Evolutionary conservation across 208 protist genomes (phyloP), one percentile per base, ranked within the genome.

Genomic region (Leishmania braziliensis): DNA sequence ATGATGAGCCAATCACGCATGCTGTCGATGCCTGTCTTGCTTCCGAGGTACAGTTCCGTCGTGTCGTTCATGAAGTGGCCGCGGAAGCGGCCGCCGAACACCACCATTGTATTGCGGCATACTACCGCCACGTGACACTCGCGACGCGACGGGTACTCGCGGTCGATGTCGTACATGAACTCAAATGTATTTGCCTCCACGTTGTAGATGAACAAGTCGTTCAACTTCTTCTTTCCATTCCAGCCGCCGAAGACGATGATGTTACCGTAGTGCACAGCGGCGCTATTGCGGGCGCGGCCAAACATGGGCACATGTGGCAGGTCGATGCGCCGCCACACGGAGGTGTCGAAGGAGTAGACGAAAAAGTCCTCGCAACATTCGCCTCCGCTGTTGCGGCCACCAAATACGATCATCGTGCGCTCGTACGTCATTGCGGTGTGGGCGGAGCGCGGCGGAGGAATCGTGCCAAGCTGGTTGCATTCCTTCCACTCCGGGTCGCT

Each of bases 151-250:
- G 95, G 95, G 81, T 90, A 93, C n/a, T 85, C 83, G 12, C 88
- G 84, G 73, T 95, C 95, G 71, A 82, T 78, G 33, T 95, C 91
- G 80, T 90, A 87, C 43, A 88, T 75, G 53, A 86, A 73, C 75
- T 95, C 90, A 69, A 94, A 87, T 4, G 84, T 93, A 77, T 94
- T 92, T 29, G 92, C 84, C 72, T 97, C 95, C 58, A 96, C 86
- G 77, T 93, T 91, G 84, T 96, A 97, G 9, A 91, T 79, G 73
- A 95, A 94, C 51, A 97, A 84, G 78, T 97, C 95, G 78, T 96
- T 96, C 46, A 97, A 84, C 77, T 97, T 97, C 75, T 95, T 95
- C 76, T 91, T 92, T 12, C 95, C 95, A 75, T 95, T 96, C 93
- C 95, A 97, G 48, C 95, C 95, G 26, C 91, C 95, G 81, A 97